These are phyloP conservation scores for Gossypium stocksii DNA, from an alignment of 345 rosid genomes.

Conservation along the genomic window DNA sequence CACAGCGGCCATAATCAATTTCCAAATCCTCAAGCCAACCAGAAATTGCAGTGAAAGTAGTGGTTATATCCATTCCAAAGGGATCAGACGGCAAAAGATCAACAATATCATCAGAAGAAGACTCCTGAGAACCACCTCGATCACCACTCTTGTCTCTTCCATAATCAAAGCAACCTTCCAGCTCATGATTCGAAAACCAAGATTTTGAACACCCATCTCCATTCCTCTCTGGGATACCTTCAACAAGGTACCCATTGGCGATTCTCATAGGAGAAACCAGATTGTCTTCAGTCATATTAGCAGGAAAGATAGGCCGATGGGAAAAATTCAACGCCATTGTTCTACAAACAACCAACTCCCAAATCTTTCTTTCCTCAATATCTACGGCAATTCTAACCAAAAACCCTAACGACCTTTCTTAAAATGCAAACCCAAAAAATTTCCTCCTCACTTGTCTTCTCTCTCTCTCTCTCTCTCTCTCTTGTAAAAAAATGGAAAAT, in stretches of 20 bases:
- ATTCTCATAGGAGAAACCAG: slow-evolving; percentile 68
- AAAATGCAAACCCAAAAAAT: slow-evolving; percentile 1
- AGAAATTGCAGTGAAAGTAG: slow-evolving; percentile 69
- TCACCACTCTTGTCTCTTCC: slow-evolving; percentile 46
- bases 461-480: not conserved
- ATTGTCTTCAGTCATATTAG: slow-evolving; percentile 63
- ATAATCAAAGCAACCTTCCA: slow-evolving; percentile 57
- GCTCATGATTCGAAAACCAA: slow-evolving; percentile 39
- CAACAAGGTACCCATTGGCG: slow-evolving; percentile 55
- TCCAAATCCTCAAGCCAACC: slow-evolving; percentile 93
- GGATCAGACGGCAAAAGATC: slow-evolving; percentile 70
- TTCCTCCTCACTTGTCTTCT: not conserved
- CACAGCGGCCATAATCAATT: slow-evolving; percentile 47
- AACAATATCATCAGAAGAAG: slow-evolving; percentile 63
- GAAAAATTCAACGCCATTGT: slow-evolving; percentile 88
- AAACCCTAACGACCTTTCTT: slow-evolving; percentile 4
- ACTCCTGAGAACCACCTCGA: slow-evolving; percentile 52
- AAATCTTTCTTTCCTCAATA: slow-evolving; percentile 7
- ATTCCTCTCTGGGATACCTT: slow-evolving; percentile 40
- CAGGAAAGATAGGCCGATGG: slow-evolving; percentile 54
- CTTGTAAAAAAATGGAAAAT: slow-evolving; percentile 1
- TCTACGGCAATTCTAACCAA: slow-evolving; percentile 5
- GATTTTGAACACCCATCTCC: slow-evolving; percentile 34
- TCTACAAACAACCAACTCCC: slow-evolving; percentile 23
- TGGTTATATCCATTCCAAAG: slow-evolving; percentile 82